A percentile compares a stretch with the other conserved stretches of the same genome.
Evolutionary conservation across 805 yeast genomes (phyloP).

Genomic region (Candida argentea): DNA sequence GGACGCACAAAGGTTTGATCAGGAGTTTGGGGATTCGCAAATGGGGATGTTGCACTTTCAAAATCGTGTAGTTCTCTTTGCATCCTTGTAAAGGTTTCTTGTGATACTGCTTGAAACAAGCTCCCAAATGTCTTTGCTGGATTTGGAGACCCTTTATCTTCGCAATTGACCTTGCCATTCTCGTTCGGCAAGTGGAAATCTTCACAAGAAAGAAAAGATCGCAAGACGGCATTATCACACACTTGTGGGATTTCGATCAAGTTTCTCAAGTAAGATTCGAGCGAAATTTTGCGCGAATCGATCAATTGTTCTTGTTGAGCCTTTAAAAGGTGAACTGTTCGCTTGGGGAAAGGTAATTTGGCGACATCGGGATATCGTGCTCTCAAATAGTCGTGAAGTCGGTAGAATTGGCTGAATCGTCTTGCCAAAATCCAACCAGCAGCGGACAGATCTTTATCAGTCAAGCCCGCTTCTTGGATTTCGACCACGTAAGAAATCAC

Average conservation of each 20-base stretch:
- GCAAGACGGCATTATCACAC: slow-evolving; percentile 61
- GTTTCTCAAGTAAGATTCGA: slow-evolving; percentile 53
- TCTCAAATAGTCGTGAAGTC: slow-evolving; percentile 56
- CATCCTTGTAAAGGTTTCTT: slow-evolving; percentile 35
- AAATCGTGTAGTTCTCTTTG: slow-evolving; percentile 43
- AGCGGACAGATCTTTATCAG: slow-evolving; percentile 33
- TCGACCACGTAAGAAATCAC: slow-evolving; percentile 68
- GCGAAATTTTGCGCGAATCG: slow-evolving; percentile 49
- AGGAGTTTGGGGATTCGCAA: background rate
- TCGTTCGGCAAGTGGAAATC: slow-evolving; percentile 27
- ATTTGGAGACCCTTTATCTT: slow-evolving; percentile 4
- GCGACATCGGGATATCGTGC: slow-evolving; percentile 40
- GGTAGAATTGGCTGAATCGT: slow-evolving; percentile 75
- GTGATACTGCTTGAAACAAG: slow-evolving; percentile 6
- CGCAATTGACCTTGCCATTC: background rate
- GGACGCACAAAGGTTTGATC: slow-evolving; percentile 75
- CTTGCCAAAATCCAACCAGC: slow-evolving; percentile 91
- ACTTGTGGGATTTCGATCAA: slow-evolving; percentile 56
- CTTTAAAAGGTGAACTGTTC: slow-evolving; percentile 53
- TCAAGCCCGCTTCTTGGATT: slow-evolving; percentile 43
- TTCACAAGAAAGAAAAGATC: slow-evolving; percentile 72
- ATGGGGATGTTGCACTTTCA: slow-evolving; percentile 17
- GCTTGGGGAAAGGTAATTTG: slow-evolving; percentile 45
- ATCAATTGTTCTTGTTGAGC: slow-evolving; percentile 56
- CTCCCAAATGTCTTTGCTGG: slow-evolving; percentile 1